Conservation (phyloP, 116 monocot species). For the Cymodocea nodosa region DNA sequence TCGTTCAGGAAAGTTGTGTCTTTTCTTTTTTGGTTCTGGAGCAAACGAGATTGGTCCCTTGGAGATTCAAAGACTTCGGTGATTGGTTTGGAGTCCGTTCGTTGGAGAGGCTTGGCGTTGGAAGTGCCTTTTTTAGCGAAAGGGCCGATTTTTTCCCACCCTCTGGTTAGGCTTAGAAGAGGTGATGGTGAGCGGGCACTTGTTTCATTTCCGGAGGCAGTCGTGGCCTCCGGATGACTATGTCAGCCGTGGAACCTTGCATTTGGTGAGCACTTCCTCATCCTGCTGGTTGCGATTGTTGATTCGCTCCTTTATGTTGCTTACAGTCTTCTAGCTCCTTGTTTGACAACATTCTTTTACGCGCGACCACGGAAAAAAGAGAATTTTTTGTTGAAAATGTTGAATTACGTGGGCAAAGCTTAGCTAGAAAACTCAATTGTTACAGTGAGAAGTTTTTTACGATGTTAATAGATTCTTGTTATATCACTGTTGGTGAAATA, state of each 20-base stretch:
- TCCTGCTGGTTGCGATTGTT: too few species aligned
- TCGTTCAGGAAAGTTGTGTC: too few species aligned
- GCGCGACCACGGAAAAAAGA: too few species aligned
- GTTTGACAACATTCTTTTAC: too few species aligned
- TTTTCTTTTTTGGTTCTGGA: too few species aligned
- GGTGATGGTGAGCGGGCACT: conserved; percentile 58
- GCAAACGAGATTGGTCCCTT: too few species aligned
- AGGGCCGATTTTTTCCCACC: background rate
- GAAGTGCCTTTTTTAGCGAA: background rate
- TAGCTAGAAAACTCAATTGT: too few species aligned
- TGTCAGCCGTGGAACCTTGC: conserved; percentile 41
- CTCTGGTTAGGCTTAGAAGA: background rate
- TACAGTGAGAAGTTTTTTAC: too few species aligned
- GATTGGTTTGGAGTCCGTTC: background rate
- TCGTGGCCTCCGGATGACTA: conserved; percentile 94
- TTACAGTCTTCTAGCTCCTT: too few species aligned
- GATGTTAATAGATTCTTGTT: background rate
- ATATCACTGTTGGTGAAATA: background rate
- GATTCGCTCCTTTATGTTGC: too few species aligned
- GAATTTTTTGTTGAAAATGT: too few species aligned
- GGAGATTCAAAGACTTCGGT: background rate
- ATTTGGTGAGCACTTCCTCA: conserved; percentile 39
- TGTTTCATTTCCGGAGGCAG: conserved; percentile 61
- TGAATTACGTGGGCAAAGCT: too few species aligned
- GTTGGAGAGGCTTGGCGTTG: background rate